Evolutionary conservation across 2,329 filamentous ascomycete species (phyloP).

Genomic region (Colletotrichum musicola): DNA sequence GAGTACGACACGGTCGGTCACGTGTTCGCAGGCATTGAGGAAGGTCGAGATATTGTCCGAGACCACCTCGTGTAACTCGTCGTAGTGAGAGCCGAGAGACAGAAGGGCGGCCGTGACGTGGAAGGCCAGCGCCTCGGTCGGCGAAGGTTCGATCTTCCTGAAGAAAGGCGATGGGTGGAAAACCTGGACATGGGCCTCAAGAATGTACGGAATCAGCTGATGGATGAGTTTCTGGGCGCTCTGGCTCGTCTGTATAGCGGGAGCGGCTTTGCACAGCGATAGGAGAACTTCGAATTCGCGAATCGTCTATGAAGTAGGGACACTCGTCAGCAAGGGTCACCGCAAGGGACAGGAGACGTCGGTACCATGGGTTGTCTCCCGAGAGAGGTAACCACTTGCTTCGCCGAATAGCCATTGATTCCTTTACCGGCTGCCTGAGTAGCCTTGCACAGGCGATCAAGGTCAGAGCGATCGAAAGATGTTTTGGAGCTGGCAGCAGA

Average conservation of each 20-base stretch:
- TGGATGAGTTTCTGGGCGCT: slow-evolving; percentile 83
- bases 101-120: slow-evolving; percentile 85
- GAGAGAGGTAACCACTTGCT: slow-evolving; percentile 53
- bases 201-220: slow-evolving; percentile 86
- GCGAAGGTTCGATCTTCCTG: slow-evolving; percentile 84
- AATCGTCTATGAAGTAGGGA: slow-evolving; percentile 70
- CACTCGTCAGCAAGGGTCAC: slow-evolving; percentile 15
- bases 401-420: slow-evolving; percentile 62
- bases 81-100: slow-evolving; percentile 81
- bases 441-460: slow-evolving; percentile 72
- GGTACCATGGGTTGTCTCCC: slow-evolving; percentile 72
- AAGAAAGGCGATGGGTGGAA: slow-evolving; percentile 87
- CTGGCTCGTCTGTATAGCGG: slow-evolving; percentile 76
- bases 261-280: slow-evolving; percentile 90
- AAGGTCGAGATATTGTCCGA: slow-evolving; percentile 78
- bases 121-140: slow-evolving; percentile 86
- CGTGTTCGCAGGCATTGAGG: slow-evolving; percentile 76
- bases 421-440: slow-evolving; percentile 61
- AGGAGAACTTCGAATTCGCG: slow-evolving; percentile 93
- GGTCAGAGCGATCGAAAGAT: slow-evolving; percentile 72
- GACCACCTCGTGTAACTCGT: slow-evolving; percentile 74
- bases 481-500: slow-evolving; percentile 67
- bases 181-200: slow-evolving; percentile 83
- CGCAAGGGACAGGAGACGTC: not conserved
- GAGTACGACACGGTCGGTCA: slow-evolving; percentile 67